Percentiles rank a stretch among this genome's conserved stretches.
These are phyloP conservation scores for Penicillium vulpinum DNA, from an alignment of 2,329 filamentous ascomycete species.

Conservation along the genomic window DNA sequence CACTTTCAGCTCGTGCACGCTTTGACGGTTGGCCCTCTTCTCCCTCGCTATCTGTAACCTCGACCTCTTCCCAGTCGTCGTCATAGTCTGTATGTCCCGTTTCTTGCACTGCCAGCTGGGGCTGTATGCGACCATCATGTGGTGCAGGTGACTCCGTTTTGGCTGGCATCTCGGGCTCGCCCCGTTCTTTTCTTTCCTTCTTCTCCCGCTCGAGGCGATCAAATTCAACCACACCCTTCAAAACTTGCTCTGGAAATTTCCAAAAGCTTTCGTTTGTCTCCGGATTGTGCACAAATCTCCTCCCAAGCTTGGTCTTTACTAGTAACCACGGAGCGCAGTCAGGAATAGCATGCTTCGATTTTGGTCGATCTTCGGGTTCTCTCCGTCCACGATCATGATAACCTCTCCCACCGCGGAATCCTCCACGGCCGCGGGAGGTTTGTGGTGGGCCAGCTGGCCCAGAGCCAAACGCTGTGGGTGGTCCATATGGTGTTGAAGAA, in stretches of 20 bases:
- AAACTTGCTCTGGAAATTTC: constrained; percentile 86
- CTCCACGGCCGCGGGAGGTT: constrained; percentile 48
- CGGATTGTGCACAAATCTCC: constrained; percentile 87
- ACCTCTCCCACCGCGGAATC: constrained; percentile 52
- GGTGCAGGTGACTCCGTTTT: constrained; percentile 16
- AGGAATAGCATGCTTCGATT: constrained; percentile 75
- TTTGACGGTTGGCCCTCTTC: constrained; percentile 54
- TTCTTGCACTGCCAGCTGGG: constrained; percentile 34
- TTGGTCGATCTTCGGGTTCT: constrained; percentile 77
- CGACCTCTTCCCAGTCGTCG: constrained; percentile 74
- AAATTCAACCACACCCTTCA: constrained; percentile 70
- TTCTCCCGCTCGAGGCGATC: constrained; percentile 70
- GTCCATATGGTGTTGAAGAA: constrained; percentile 40
- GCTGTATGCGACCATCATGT: constrained; percentile 17
- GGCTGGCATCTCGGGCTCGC: constrained; percentile 24
- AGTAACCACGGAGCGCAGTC: constrained; percentile 84
- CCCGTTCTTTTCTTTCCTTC: constrained; percentile 56
- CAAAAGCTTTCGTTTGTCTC: constrained; percentile 87
- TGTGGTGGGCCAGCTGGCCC: constrained; percentile 15
- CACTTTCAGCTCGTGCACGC: constrained; percentile 55
- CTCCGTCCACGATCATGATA: constrained; percentile 62
- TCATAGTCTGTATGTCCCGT: constrained; percentile 53
- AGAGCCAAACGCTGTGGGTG: constrained; percentile 23
- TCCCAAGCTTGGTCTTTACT: constrained; percentile 86
- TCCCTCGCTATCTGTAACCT: constrained; percentile 64